Conservation (phyloP, 2,329 filamentous ascomycete species). For the Fusarium sp. region DNA sequence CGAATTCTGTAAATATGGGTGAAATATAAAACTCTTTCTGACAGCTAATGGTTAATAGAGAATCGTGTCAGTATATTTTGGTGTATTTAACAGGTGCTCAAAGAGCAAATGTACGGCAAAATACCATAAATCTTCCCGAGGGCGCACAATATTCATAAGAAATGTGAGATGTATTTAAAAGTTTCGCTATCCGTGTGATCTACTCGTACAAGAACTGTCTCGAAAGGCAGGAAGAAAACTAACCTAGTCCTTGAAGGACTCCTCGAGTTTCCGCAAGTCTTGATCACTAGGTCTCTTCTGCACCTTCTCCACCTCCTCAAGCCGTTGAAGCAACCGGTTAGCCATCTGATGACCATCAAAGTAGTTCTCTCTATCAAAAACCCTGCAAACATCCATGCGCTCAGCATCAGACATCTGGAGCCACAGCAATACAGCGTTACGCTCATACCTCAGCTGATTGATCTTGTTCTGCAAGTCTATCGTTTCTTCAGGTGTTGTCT, state of each 20-base stretch:
- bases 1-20: rapidly evolving
- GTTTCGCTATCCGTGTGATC: neutral
- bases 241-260: neutral
- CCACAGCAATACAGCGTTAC: neutral
- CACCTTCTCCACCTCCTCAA: neutral
- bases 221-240: neutral
- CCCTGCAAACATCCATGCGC: neutral
- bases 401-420: neutral
- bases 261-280: neutral
- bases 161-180: neutral
- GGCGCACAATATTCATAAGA: neutral
- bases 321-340: neutral
- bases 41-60: neutral
- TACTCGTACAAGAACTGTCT: neutral
- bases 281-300: neutral
- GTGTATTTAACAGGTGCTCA: neutral
- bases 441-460: neutral
- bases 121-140: neutral
- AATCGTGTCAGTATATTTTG: neutral
- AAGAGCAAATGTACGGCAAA: neutral
- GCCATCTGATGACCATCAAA: neutral
- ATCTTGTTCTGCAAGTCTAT: neutral
- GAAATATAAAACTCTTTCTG: too few relatives aligned
- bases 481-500: neutral
- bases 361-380: neutral